Evolutionary conservation across 2,329 filamentous ascomycete species (phyloP), one percentile per base, ranked within the genome.

Genomic region (Paramyrothecium roridum): DNA sequence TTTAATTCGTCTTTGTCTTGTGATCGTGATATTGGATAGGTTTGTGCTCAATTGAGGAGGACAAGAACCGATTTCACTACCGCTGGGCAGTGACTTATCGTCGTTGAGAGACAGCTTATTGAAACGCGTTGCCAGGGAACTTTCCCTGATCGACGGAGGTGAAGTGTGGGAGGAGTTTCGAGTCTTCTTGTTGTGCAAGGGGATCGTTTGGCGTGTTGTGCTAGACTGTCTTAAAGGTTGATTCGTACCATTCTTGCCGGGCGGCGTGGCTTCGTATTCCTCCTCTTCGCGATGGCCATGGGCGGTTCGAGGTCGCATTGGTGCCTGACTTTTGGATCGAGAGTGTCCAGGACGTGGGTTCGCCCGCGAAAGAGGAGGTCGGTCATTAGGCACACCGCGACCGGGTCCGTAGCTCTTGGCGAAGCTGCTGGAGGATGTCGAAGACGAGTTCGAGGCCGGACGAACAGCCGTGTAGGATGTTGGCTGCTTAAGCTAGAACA

Each of bases 371-470:
- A 81, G 78, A 58, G 82, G 77, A 3, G 82, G 77, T 53, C 83
- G 80, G 68, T 76, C 71, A 56, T 72, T 63, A 6, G 71, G 61
- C 7, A 74, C 70, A 16, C 81, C 75, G 59, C 84, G 80, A 16
- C 76, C 78, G 13, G 80, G 76, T 1, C 85, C 84, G 26, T 85
- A 69, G 63, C 82, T 87, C 57, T 78, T 82, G 16, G 81, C 77
- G 59, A 86, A 85, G 57, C 75, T 77, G 59, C 73, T 78, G 53
- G 74, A 73, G 6, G 70, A 64, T 22, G 65, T 21, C 20, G 50
- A 53, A 47, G 62, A 50, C 10, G 59, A 48, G 23, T 53, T 61
- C 50, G 74, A 73, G 50, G 70, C 72, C 63, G 72, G 70, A 65
- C 74, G 72, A 57, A 78, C 74, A 34, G 73, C 69, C 51, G 63